Base-by-base conservation (phyloP, 805 yeast genomes). In the Metschnikowia chrysomelidarum region DNA sequence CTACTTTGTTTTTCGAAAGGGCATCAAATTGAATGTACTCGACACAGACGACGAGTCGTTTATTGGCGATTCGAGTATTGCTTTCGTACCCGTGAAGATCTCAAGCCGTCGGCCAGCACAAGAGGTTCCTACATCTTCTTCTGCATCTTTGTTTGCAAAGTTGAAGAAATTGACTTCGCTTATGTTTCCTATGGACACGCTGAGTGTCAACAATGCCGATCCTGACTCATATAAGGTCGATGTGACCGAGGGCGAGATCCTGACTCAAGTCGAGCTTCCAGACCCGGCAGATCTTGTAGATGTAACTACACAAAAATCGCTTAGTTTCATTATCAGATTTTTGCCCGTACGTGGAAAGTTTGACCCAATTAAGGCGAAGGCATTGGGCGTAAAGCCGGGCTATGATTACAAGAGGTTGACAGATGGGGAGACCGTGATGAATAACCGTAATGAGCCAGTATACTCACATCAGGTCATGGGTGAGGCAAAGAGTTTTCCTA, bases 1-100 rank as follows among this genome's bases (percentile, higher is more conserved):
- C 45, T 78, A 78, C 46, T 89, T 91, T 62, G 87, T 88, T 10
- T 87, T 86, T 56, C 73, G 96, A 44, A 75, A 80, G 49, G 88
- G 87, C 1, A 71, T 83, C 31, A 68, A 72, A 22, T 54, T 85
- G 35, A 59, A 59, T 3, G 56, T 68, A 18, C 31, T 48, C 17
- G 68, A 59, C 21, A 44, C 62, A 17, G 43, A 56, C 26, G 54
- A 69, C 47, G 46, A 50, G 19, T 43, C 51, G 12, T 38, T 61
- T 12, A 50, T 64, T 17, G 64, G 47, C 11, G 72, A 65, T 41
- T 53, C 69, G 12, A 59, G 62, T 26, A 43, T 74, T 34, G 52
- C 52, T 0, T 67, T 73, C 2, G 59, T 51, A 19, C 64, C 76
- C 0, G 54, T 73, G 21, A 60, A 51, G 32, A 60, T 64, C 7